These are phyloP conservation scores for Wickerhamiella kurtzmanii DNA, from an alignment of 805 yeast species.

Conservation along the genomic window DNA sequence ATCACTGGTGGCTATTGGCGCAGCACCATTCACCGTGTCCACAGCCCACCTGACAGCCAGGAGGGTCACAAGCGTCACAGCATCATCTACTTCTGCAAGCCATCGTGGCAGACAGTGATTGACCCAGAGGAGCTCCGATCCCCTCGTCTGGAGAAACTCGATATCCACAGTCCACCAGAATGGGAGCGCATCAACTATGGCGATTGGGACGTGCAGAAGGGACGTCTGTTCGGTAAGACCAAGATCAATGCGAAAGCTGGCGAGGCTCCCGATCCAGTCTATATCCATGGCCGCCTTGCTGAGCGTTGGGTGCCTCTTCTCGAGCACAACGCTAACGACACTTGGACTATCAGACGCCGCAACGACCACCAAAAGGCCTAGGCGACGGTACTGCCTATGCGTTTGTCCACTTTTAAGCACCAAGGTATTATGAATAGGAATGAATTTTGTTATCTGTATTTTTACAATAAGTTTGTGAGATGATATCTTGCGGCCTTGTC, in stretches of 20 bases:
- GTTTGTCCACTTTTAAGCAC: too few relatives aligned
- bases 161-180: conserved; percentile 22
- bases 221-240: conserved; percentile 32
- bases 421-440: too few relatives aligned
- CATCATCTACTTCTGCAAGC: conserved; percentile 33
- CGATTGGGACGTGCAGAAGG: conserved; percentile 37
- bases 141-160: conserved; percentile 28
- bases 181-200: conserved; percentile 31
- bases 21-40: conserved; percentile 35
- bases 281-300: conserved; percentile 30
- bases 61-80: conserved; percentile 27
- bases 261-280: conserved; percentile 30
- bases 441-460: too few relatives aligned
- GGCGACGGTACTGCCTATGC: too few relatives aligned
- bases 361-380: background rate
- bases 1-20: conserved; percentile 36
- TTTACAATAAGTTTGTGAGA: too few relatives aligned
- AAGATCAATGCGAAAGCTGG: conserved; percentile 26
- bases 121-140: conserved; percentile 33
- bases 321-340: background rate
- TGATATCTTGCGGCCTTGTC: too few relatives aligned
- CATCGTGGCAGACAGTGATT: conserved; percentile 26
- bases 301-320: conserved; percentile 32
- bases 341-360: background rate
- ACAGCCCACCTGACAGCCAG: conserved; percentile 36